Evolutionary conservation across 306 rosid species (phyloP), one percentile per base, ranked within the genome.

Genomic region (Phaseolus lunatus): DNA sequence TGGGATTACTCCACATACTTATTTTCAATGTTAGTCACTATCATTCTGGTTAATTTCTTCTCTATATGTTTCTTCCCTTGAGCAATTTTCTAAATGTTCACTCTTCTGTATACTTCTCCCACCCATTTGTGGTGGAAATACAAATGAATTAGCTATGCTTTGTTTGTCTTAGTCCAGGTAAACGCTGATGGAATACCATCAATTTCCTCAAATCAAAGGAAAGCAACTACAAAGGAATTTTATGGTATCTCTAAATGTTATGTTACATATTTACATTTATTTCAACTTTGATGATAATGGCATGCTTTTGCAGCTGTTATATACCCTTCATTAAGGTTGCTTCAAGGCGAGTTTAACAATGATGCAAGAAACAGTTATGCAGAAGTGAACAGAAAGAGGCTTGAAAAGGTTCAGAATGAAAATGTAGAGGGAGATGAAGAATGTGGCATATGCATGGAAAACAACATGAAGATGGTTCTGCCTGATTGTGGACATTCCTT

Each of bases 361-460:
- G 80, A 67, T 23, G 47, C 49, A 14, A 83, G 81, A 79, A 76
- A 75, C 77, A 70, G 70, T 19, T 52, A 61, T 47, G 78, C 56
- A 35, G 16, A 88, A 63, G 70, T 63, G 59, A 62, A 63, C 35
- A 62, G 62, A 70, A 86, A 84, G 81, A 79, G 59, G 76, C 78
- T 12, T 65, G 90, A 82, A 57, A 72, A 78, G 64, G 24, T 67
- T 26, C 57, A 80, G 2, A 82, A 78, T 54, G 58, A 75, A 19
- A 89, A 85, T 19, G 39, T 57, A 24, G 90, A 85, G 52, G 81
- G 81, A 68, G 96, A 92, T 10, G 85, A 88, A 26, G 97, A 90
- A 74, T 92, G 96, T 79, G 93, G 90, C 68, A 90, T 92, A 78
- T 92, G 96, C 86, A 90, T 92, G 96, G 93, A 92, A 73, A 84